These are phyloP conservation scores for Talinum fruticosum DNA, from an alignment of 148 eudicot species.

Conservation along the genomic window DNA sequence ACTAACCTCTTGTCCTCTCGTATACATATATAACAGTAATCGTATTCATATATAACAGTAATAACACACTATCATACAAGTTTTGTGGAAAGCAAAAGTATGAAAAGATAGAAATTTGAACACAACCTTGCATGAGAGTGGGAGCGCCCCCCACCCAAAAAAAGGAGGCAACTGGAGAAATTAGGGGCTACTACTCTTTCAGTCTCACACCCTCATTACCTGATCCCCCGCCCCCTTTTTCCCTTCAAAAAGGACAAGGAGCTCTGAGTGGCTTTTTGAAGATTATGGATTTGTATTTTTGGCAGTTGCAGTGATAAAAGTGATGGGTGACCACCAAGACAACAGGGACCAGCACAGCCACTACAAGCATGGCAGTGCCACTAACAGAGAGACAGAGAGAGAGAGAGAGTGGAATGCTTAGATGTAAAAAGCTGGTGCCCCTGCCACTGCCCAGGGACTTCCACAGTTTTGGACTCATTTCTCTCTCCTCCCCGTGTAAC, in stretches of 20 bases:
- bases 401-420: neutral
- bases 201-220: too few species aligned
- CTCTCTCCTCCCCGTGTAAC: neutral
- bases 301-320: neutral
- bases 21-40: too few species aligned
- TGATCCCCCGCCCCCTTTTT: too few species aligned
- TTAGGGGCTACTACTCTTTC: neutral
- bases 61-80: too few species aligned
- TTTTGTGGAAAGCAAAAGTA: neutral
- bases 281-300: neutral
- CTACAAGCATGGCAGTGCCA: neutral
- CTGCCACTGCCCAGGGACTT: neutral
- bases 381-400: neutral
- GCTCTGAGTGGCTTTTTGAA: neutral
- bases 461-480: neutral
- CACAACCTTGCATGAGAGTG: neutral
- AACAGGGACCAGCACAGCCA: neutral
- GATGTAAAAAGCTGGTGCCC: neutral
- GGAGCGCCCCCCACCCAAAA: neutral
- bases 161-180: neutral
- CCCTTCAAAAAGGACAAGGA: too few species aligned
- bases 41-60: too few species aligned
- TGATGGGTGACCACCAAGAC: neutral
- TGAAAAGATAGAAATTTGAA: too few species aligned
- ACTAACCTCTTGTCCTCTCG: too few species aligned